Percentiles rank a stretch among this genome's conserved stretches.
phyloP scores from a whole-genome alignment of 1,284 basidiomycete species.

The Coniophora puteana region DNA sequence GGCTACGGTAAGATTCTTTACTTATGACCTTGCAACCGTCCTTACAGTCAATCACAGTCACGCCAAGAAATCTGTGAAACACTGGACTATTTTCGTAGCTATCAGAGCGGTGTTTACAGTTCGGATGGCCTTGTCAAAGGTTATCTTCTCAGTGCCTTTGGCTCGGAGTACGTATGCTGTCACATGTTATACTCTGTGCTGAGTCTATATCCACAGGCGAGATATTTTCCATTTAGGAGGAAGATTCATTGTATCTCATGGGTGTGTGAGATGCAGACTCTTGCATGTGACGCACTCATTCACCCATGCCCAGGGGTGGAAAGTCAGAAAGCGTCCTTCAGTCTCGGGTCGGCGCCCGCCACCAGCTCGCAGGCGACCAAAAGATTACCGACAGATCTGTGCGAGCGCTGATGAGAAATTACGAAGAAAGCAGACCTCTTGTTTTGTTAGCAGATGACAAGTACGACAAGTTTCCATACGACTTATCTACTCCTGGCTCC shows the following conservation, averaged over 20 bases:
- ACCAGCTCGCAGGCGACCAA: slow-evolving; percentile 54
- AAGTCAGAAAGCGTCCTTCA: slow-evolving; percentile 54
- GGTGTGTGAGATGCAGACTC: slow-evolving; percentile 39
- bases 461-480: slow-evolving; percentile 67
- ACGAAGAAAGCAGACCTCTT: slow-evolving; percentile 46
- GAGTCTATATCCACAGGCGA: slow-evolving; percentile 40
- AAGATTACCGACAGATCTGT: slow-evolving; percentile 64
- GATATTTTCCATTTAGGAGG: slow-evolving; percentile 63
- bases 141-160: slow-evolving; percentile 67
- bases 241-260: slow-evolving; percentile 73
- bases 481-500: slow-evolving; percentile 41
- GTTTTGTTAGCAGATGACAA: slow-evolving; percentile 69
- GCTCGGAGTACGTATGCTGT: slow-evolving; percentile 46
- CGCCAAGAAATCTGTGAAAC: slow-evolving; percentile 79
- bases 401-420: slow-evolving; percentile 58
- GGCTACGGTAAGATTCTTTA: slow-evolving; percentile 39
- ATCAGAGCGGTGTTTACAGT: slow-evolving; percentile 75
- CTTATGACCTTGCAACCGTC: neutral
- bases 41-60: slow-evolving; percentile 39
- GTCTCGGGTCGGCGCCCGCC: slow-evolving; percentile 32
- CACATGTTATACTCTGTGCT: neutral
- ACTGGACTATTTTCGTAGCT: slow-evolving; percentile 69
- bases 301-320: slow-evolving; percentile 48
- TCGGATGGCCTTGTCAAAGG: slow-evolving; percentile 59
- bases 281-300: slow-evolving; percentile 3